A percentile compares a stretch with the other conserved stretches of the same genome.
Evolutionary conservation across 495 filamentous ascomycete species (phyloP).

Genomic region (Podospora didyma): DNA sequence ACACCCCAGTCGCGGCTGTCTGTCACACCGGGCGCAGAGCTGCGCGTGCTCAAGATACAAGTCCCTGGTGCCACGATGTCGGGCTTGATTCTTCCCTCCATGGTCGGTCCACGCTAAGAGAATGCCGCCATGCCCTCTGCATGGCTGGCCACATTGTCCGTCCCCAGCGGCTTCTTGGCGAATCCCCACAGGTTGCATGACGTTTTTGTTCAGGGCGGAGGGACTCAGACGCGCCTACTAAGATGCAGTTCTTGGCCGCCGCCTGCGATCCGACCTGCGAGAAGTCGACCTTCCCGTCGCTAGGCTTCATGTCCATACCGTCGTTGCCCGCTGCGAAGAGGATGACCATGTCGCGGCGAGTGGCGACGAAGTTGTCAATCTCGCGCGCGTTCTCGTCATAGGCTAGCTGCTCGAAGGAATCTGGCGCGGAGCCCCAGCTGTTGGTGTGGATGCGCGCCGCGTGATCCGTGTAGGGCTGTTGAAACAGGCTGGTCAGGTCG

Average conservation of each 20-base stretch:
- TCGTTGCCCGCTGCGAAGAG: conserved; percentile 7
- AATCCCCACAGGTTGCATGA: background rate
- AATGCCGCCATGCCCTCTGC: conserved; percentile 4
- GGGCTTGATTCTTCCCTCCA: conserved; percentile 6
- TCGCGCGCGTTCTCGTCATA: background rate
- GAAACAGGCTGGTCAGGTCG: background rate
- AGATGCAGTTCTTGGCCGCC: conserved; percentile 10
- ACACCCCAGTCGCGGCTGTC: background rate
- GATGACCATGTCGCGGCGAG: conserved; percentile 1
- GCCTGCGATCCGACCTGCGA: background rate
- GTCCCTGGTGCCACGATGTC: conserved; percentile 8
- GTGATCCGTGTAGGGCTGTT: background rate
- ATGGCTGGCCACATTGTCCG: background rate
- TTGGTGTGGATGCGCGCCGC: background rate
- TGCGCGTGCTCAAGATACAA: background rate
- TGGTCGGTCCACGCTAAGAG: conserved; percentile 1
- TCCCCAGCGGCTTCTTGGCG: background rate
- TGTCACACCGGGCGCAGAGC: background rate
- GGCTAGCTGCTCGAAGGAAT: background rate
- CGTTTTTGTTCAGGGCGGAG: background rate
- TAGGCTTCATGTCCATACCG: background rate
- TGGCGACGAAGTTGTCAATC: conserved; percentile 3
- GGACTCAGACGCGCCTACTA: conserved; percentile 2
- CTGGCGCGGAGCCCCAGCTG: background rate
- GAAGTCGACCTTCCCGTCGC: background rate